Base-by-base conservation (phyloP, 1,284 basidiomycete species). In the Ustilago curta region DNA sequence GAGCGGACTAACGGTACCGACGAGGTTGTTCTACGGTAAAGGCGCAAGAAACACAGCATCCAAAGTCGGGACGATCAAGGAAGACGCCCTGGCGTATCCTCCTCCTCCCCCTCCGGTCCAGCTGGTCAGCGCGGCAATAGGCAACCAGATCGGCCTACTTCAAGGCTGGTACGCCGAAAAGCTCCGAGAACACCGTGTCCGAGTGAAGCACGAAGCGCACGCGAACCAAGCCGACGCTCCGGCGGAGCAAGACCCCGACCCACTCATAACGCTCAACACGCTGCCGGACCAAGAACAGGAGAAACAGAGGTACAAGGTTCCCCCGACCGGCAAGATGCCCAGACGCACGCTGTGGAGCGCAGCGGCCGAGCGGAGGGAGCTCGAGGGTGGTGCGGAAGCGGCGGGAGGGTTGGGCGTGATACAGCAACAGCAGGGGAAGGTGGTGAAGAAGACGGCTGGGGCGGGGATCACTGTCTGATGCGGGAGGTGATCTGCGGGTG, bases 81-180 rank as follows among this genome's bases (percentile, higher is more conserved):
- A 70, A 14, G 43, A 57, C 11, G 54, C 44, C 8, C 44, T 80
- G 12, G 66, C 79, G 5, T 97, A 91, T 82, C 91, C 93, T 0
- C 91, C 91, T 0, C 95, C 95, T 0, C 91, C 92, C 0, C 88
- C 92, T 0, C 92, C 95, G 77, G 84, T 93, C 3, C 90, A 90
- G 1, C 87, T 97, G 76, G 89, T 89, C 2, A 87, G 89, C 1
- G 86, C 86, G 45, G 90, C 89, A 50, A 87, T 93, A 77, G 89
- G 92, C 19, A 87, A 90, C 18, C 93, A 95, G 79, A 93, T 97
- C 76, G 95, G 93, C 0, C 86, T 98, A 29, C 89, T 98, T 76
- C 91, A 90, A 69, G 85, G 89, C 0, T 97, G 91, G 86, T 95
- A 73, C 70, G 63, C 45, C 51, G 73, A 83, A 7, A 67, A 83